Conservation (phyloP, 2,329 filamentous ascomycete species). For the Colletotrichum truncatum region DNA sequence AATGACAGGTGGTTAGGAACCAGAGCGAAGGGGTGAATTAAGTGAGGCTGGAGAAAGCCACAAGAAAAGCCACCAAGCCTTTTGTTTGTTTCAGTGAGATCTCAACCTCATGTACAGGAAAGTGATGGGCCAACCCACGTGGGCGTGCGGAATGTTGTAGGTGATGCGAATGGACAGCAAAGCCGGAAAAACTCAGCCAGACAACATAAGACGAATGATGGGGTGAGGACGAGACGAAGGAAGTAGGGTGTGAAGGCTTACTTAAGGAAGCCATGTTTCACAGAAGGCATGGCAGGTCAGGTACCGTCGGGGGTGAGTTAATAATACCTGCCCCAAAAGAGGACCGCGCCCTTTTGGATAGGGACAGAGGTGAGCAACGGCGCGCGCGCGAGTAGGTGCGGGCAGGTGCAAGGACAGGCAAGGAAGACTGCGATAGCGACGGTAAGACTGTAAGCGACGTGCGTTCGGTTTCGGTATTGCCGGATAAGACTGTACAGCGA, state of each 20-base stretch:
- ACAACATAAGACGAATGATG: slow-evolving; percentile 13
- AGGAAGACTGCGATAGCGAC: background rate
- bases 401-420: slow-evolving; percentile 22
- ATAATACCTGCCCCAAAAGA: slow-evolving; percentile 16
- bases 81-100: slow-evolving; percentile 25
- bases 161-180: background rate
- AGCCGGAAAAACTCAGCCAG: background rate
- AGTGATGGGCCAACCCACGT: slow-evolving; percentile 12
- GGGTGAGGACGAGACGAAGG: background rate
- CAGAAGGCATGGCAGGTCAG: slow-evolving; percentile 15
- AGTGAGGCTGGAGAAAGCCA: slow-evolving; percentile 14
- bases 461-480: slow-evolving; percentile 20
- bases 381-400: background rate
- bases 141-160: slow-evolving; percentile 2
- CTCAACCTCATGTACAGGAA: slow-evolving; percentile 13
- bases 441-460: slow-evolving; percentile 8
- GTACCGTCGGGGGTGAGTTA: slow-evolving; percentile 10
- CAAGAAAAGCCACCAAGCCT: slow-evolving; percentile 4
- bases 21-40: background rate
- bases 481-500: slow-evolving; percentile 13
- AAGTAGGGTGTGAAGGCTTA: slow-evolving; percentile 10
- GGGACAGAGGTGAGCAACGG: background rate
- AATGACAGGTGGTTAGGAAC: background rate
- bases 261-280: slow-evolving; percentile 31
- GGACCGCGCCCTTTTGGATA: slow-evolving; percentile 7